Base-by-base conservation (phyloP, 73 alveolate genomes). In the Paramecium sonneborni region DNA sequence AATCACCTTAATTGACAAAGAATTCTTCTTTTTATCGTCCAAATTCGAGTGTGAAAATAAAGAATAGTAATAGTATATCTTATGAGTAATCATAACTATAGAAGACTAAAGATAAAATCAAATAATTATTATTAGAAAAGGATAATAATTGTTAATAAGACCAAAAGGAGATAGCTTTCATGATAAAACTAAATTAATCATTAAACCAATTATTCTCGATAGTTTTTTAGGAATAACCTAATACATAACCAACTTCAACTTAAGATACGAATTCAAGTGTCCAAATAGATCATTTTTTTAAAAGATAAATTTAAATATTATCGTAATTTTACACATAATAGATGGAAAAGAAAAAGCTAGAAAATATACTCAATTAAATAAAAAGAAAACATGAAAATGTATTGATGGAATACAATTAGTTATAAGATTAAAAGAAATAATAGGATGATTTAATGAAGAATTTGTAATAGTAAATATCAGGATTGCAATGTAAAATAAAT, bases 1-100 rank as follows among this genome's bases (percentile, higher is more conserved):
- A 41, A 34, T 43, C 76, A 21, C 72, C 72, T 0, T 26, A 32
- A 39, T 44, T 79, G n/a, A 79, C 90, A 20, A 79, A 79, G 43
- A 79, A 79, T 44, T 30, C 90, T 2, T 79, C 90, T 6, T 79
- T 79, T 21, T 76, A 79, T 79, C 44, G 90, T 38, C 72, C 72
- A 0, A 79, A 79, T 12, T 79, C 69, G 26, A 79, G 90, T 79
- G 90, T 79, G 7, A 79, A 79, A 43, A 43, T 79, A 43, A 79
- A 79, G 39, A 24, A 46, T 43, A 24, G 44, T 79, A 79, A 79
- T 12, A 79, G 90, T 44, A 18, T 79, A 1, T 79, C 69, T 21
- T 30, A 23, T 44, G 90, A 79, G 18, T 23, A 38, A 43, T 41
- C 72, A 11, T 44, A 79, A 46, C 23, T 79, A 0, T 79, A 79